Base-by-base conservation (phyloP, 2,329 filamentous ascomycete species). In the Hymenotorrendiella dingleyae region DNA sequence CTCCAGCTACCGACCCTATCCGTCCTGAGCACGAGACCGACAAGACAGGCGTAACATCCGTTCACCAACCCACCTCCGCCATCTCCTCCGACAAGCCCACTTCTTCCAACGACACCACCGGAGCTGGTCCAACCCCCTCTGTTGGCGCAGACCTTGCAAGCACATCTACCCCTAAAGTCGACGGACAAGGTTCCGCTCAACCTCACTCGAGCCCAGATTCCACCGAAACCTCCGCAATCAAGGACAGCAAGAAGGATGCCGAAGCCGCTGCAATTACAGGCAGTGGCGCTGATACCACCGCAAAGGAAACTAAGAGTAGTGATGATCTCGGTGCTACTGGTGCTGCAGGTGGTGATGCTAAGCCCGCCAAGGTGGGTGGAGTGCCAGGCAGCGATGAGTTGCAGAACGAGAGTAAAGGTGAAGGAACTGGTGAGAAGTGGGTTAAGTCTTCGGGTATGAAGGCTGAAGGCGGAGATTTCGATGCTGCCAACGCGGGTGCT, bases 401-500 rank as follows among this genome's bases (percentile, higher is more conserved):
- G 22, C 44, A 47, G 40, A 46, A 45, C 10, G 53, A 65, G 52
- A 66, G 62, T 46, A 54, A 59, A 9, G 61, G 62, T 11, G 64
- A 70, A 48, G 73, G 71, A 1, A 78, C 73, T 0, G 77, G 77
- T 6, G 73, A 78, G 58, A 56, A 74, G 54, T 74, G 74, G 45
- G 69, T 82, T 49, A 76, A 72, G 62, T 72, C 70, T 17, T 71
- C 69, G 1, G 82, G 81, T 0, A 59, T 84, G 21, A 63, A 67
- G 24, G 77, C 79, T 12, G 80, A 86, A 28, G 81, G 82, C 1
- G 81, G 82, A 5, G 70, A 84, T 53, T 84, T 84, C 56, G 82
- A 85, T 54, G 79, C 76, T 4, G 65, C 71, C 6, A 73, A 73
- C 46, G 73, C 80, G 0, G 82, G 82, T 9, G 82, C 82, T 9